Percentiles rank a stretch among this genome's conserved stretches.
Conservation (phyloP, 805 yeast species). For the Saturnispora serradocipensis region DNA sequence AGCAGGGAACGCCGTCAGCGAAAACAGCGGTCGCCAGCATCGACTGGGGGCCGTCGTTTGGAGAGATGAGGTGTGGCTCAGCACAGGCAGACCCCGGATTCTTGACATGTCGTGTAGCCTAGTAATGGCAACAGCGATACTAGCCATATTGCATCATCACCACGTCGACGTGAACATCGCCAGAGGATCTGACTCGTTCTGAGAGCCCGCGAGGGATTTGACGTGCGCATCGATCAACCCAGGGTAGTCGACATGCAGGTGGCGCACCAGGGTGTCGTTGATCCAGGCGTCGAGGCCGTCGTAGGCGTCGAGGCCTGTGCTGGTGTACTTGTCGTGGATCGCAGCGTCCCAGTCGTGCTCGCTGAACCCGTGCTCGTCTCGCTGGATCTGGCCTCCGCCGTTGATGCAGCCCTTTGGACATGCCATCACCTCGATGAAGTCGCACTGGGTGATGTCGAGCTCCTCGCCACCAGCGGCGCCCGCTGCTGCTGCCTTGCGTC, state of each 20-base stretch:
- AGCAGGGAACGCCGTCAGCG: no score
- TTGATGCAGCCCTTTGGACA: conserved; percentile 97
- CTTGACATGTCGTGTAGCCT: background rate
- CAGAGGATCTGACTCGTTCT: conserved; percentile 1
- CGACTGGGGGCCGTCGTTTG: background rate
- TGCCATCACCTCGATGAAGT: conserved; percentile 92
- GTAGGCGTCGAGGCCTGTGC: conserved; percentile 21
- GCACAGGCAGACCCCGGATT: background rate
- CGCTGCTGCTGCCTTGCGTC: conserved; percentile 32
- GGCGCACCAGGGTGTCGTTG: conserved; percentile 6
- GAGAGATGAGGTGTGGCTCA: background rate
- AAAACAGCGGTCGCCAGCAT: no score
- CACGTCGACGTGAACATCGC: conserved; percentile 7
- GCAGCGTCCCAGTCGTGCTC: conserved; percentile 36
- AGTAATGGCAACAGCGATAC: background rate
- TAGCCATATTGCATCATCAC: background rate
- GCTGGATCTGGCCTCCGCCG: conserved; percentile 86
- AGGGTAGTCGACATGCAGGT: conserved; percentile 25
- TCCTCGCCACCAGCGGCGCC: conserved; percentile 14
- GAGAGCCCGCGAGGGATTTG: background rate
- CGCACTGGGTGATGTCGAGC: conserved; percentile 57
- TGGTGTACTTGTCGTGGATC: conserved; percentile 29
- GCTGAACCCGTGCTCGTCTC: conserved; percentile 27
- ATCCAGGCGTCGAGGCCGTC: conserved; percentile 2
- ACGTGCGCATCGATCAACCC: conserved; percentile 33